Conservation (phyloP, 1,284 basidiomycete genomes). For the Ceraceosorus bombacis region DNA sequence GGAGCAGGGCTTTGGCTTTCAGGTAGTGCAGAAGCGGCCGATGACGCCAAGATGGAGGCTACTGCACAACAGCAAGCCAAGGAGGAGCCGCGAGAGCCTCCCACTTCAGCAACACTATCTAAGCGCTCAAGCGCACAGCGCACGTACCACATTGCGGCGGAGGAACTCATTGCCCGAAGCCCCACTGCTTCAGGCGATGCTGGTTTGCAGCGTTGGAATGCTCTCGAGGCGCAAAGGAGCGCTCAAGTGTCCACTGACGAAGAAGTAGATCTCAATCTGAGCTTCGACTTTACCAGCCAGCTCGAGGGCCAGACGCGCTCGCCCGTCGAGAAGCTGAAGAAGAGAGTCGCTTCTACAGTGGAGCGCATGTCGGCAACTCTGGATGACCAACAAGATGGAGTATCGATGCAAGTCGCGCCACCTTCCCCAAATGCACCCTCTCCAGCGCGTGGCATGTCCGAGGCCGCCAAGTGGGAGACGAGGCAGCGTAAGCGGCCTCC, state of each 20-base stretch:
- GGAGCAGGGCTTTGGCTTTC: slow-evolving; percentile 9
- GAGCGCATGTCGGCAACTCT: too few species aligned
- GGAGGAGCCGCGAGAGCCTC: background rate
- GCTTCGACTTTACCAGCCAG: slow-evolving; percentile 32
- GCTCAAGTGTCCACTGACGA: slow-evolving; percentile 10
- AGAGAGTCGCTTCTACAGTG: too few species aligned
- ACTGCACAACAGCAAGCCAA: background rate
- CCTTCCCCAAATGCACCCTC: slow-evolving; percentile 5
- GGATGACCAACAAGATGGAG: too few species aligned
- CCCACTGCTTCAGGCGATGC: too few species aligned
- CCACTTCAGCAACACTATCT: slow-evolving; percentile 4
- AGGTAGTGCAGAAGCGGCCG: background rate
- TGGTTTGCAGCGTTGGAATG: too few species aligned
- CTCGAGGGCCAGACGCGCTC: slow-evolving; percentile 13
- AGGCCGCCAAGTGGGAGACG: slow-evolving; percentile 20
- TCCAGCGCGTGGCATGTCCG: slow-evolving; percentile 21
- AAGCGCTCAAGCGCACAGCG: background rate
- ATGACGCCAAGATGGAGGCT: background rate
- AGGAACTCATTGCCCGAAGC: background rate
- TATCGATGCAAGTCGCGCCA: background rate
- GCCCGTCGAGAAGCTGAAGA: background rate
- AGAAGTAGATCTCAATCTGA: slow-evolving; percentile 31
- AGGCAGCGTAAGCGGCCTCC: slow-evolving; percentile 28
- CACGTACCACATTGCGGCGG: slow-evolving; percentile 5
- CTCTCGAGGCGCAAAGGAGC: background rate